These are phyloP conservation scores for Iberis pinnata DNA, from an alignment of 345 rosid genomes.

Conservation along the genomic window DNA sequence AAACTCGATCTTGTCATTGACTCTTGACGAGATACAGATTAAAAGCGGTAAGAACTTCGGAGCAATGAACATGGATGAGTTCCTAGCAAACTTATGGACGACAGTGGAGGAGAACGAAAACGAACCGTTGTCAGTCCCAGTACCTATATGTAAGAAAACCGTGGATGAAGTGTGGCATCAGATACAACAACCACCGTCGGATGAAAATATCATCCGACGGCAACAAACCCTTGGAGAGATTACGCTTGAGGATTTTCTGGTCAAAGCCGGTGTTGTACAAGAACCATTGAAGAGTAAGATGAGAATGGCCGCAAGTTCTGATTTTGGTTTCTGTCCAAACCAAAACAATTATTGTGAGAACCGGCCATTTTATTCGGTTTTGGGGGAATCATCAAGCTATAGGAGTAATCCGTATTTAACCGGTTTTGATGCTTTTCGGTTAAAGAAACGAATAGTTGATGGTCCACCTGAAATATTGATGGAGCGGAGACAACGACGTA, in stretches of 20 bases:
- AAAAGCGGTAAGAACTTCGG: slow-evolving; percentile 78
- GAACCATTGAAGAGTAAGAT: slow-evolving; percentile 27
- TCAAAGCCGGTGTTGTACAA: slow-evolving; percentile 77
- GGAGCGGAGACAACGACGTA: slow-evolving; percentile 76
- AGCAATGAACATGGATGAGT: slow-evolving; percentile 92
- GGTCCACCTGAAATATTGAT: slow-evolving; percentile 66
- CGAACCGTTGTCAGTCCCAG: slow-evolving; percentile 66
- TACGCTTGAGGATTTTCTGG: slow-evolving; percentile 75
- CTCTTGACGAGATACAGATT: slow-evolving; percentile 69
- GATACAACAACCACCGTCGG: slow-evolving; percentile 37
- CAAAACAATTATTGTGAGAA: slow-evolving; percentile 26
- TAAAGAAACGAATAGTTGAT: slow-evolving; percentile 49
- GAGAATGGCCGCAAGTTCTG: slow-evolving; percentile 17
- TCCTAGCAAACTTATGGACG: slow-evolving; percentile 65
- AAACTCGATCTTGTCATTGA: slow-evolving; percentile 54
- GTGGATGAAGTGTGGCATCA: slow-evolving; percentile 87
- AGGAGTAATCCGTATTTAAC: slow-evolving; percentile 22
- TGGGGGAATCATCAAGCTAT: slow-evolving; percentile 36
- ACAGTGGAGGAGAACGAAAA: slow-evolving; percentile 37
- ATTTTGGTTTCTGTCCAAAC: slow-evolving; percentile 23
- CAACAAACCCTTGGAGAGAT: slow-evolving; percentile 72
- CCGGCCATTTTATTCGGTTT: slow-evolving; percentile 26
- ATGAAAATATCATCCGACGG: slow-evolving; percentile 35
- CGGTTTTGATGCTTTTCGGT: slow-evolving; percentile 32
- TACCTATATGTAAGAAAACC: slow-evolving; percentile 70